phyloP scores from a whole-genome alignment of 768 basidiomycete species.

The Lepiota venenata region DNA sequence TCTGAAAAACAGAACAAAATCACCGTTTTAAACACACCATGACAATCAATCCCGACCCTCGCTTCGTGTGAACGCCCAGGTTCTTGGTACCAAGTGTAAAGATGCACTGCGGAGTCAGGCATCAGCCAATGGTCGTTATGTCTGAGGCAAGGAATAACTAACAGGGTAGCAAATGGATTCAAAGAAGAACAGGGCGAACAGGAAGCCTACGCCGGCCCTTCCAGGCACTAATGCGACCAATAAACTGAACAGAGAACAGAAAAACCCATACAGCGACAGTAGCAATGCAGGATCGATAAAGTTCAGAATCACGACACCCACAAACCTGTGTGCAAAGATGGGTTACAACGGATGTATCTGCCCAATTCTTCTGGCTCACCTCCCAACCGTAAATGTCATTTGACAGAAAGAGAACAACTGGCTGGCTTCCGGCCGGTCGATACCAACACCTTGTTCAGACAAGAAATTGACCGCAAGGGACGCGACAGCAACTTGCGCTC shows the following conservation, averaged over 20 bases:
- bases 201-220: conserved; percentile 51
- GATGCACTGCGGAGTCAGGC: conserved; percentile 35
- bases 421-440: conserved; percentile 49
- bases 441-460: conserved; percentile 56
- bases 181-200: conserved; percentile 70
- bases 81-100: conserved; percentile 67
- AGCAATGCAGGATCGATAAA: conserved; percentile 65
- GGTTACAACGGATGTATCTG: background rate
- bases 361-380: conserved; percentile 30
- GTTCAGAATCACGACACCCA: conserved; percentile 57
- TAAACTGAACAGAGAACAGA: conserved; percentile 50
- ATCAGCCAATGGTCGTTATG: background rate
- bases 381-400: conserved; percentile 61
- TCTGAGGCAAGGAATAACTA: conserved; percentile 15
- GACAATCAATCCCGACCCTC: conserved; percentile 60
- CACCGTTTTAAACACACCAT: conserved; percentile 37
- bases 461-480: conserved; percentile 70
- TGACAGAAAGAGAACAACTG: conserved; percentile 71
- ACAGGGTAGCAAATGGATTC: conserved; percentile 74
- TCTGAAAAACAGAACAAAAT: conserved; percentile 3
- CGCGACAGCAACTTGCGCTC: conserved; percentile 66
- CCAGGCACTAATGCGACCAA: conserved; percentile 49
- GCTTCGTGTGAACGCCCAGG: conserved; percentile 56
- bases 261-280: conserved; percentile 48
- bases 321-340: conserved; percentile 36